phyloP scores from a whole-genome alignment of 2,329 filamentous ascomycete species.

The Nemania serpens region DNA sequence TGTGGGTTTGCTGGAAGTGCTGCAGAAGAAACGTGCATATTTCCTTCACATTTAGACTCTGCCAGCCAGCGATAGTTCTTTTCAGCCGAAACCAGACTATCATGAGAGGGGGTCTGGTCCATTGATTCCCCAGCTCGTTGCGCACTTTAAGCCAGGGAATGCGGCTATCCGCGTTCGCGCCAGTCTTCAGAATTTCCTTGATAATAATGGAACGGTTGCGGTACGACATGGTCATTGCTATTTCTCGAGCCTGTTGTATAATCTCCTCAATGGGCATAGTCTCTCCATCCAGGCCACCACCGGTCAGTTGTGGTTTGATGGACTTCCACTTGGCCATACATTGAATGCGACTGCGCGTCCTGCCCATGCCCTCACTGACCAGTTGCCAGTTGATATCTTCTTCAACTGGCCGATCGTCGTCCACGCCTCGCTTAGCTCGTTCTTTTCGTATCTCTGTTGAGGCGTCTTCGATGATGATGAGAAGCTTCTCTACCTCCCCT shows the following conservation, averaged over 20 bases:
- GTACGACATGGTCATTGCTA: conserved; percentile 33
- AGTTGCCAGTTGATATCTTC: conserved; percentile 68
- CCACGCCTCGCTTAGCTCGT: conserved; percentile 38
- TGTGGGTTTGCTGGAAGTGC: conserved; percentile 31
- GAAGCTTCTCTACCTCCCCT: conserved; percentile 62
- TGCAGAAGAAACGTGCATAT: conserved; percentile 30
- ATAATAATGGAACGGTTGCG: conserved; percentile 37
- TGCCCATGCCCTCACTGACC: conserved; percentile 66
- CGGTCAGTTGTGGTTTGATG: conserved; percentile 39
- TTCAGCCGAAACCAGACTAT: conserved; percentile 40
- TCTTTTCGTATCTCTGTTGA: conserved; percentile 53
- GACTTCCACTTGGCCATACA: conserved; percentile 70
- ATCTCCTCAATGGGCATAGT: conserved; percentile 30
- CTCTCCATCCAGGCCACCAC: conserved; percentile 34
- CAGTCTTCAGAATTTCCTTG: conserved; percentile 34
- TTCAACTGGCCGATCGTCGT: conserved; percentile 47
- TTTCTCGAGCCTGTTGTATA: conserved; percentile 37
- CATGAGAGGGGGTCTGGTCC: conserved; percentile 36
- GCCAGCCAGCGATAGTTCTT: conserved; percentile 31
- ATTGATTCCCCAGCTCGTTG: conserved; percentile 24
- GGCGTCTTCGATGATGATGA: conserved; percentile 56
- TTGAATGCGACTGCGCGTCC: conserved; percentile 67
- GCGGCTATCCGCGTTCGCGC: conserved; percentile 34
- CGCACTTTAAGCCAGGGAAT: conserved; percentile 41
- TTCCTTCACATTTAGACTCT: conserved; percentile 33